Base-by-base conservation (phyloP, 805 yeast genomes). In the Metschnikowia lochheadii region DNA sequence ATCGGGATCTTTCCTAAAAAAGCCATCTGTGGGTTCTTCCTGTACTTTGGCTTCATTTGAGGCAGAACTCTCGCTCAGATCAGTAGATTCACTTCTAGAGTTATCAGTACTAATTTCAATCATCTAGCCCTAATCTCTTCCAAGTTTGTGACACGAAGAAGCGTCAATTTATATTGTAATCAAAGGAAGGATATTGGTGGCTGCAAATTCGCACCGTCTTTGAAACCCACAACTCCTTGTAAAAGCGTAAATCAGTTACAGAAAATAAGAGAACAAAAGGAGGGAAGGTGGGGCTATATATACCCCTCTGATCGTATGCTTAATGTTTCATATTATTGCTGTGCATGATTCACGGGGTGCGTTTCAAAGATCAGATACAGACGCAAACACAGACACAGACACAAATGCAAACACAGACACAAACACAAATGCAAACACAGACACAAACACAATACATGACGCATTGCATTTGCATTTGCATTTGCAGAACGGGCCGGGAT, bases 141-240 rank as follows among this genome's bases (percentile, higher is more conserved):
- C 15, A 33, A 26, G 29, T 26, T 26, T 26, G 29, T 8, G 10
- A 26, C 29, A 26, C 11, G 14, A 8, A 17, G 14, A 14, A 37
- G 40, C 2, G 40, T 17, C 14, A 11, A 37, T 17, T 18, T 5
- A 10, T 37, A 11, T n/a, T 17, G 23, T 6, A 6, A 8, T 36
- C 14, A 17, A 17, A 20, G 17, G 20, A 20, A 20, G 29, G 26
- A 20, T 38, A 17, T 39, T 3, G 32, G 17, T 39, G 32, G 41
- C 18, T 41, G 44, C 44, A 41, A 41, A 41, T 31, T 41, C 36
- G 36, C 44, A 41, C 35, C 29, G 32, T 26, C 29, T 14, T 7
- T 8, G 31, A 21, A 23, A n/a, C n/a, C 18, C 18, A 8, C 18
- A n/a, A 15, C 6, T 17, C 18, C 40, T 18, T 18, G 40, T 18